Evolutionary conservation across 2,329 filamentous ascomycete species (phyloP).

Genomic region (Fusarium verticillioides): DNA sequence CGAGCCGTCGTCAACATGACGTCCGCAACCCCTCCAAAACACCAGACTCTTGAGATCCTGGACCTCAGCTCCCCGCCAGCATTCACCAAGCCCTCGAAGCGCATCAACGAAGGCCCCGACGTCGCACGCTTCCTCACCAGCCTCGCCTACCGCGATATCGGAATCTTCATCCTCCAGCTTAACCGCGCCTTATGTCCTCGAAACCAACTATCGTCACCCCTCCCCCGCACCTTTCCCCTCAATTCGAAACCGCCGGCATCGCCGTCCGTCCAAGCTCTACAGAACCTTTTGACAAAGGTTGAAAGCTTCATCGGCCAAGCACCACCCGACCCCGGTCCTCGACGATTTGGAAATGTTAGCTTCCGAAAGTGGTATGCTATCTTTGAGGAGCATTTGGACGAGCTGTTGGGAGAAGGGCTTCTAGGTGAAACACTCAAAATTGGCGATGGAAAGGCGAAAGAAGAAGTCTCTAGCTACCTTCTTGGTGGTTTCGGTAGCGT

Average conservation of each 20-base stretch:
- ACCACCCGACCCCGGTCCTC: constrained; percentile 85
- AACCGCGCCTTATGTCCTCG: constrained; percentile 87
- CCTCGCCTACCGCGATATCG: constrained; percentile 86
- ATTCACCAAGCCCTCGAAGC: constrained; percentile 79
- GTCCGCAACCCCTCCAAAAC: constrained; percentile 28
- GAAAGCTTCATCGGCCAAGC: constrained; percentile 77
- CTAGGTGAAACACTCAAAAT: constrained; percentile 47
- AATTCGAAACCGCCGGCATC: constrained; percentile 55
- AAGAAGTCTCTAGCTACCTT: constrained; percentile 82
- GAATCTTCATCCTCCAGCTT: constrained; percentile 87
- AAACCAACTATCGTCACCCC: constrained; percentile 52
- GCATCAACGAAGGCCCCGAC: constrained; percentile 86
- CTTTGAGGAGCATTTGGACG: constrained; percentile 68
- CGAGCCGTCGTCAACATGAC: constrained; percentile 33
- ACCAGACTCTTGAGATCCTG: constrained; percentile 58
- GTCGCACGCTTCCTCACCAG: constrained; percentile 83
- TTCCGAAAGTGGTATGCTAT: constrained; percentile 86
- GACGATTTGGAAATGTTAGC: constrained; percentile 91
- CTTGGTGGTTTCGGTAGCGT: constrained; percentile 88
- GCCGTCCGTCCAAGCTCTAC: constrained; percentile 71
- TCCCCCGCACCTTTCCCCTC: constrained; percentile 55
- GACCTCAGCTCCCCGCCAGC: constrained; percentile 56
- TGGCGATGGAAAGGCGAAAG: constrained; percentile 60
- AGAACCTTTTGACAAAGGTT: constrained; percentile 72
- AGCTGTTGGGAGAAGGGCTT: constrained; percentile 44